Conservation (phyloP, 352 stramenopile genomes). For the Phytopythium sindhum region DNA sequence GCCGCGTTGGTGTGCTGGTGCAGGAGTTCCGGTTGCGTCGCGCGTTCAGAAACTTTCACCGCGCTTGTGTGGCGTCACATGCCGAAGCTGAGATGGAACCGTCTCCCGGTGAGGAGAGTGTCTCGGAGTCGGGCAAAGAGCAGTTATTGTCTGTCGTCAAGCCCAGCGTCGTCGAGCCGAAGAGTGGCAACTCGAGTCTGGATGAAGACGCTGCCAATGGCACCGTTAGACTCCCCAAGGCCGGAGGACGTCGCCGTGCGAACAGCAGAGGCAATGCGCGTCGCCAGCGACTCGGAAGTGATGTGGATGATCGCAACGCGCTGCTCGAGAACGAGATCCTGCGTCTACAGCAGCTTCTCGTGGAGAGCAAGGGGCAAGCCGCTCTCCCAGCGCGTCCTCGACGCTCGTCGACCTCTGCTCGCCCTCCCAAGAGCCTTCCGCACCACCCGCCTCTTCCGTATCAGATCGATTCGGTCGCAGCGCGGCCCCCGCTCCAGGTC, state of each 20-base stretch:
- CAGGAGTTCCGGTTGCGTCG: conserved; percentile 27
- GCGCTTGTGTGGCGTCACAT: conserved; percentile 18
- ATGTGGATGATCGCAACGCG: conserved; percentile 37
- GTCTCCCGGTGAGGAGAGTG: conserved; percentile 19
- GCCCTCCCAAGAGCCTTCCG: conserved; percentile 15
- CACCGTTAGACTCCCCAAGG: background rate
- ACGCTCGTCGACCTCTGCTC: conserved; percentile 17
- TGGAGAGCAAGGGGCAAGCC: conserved; percentile 37
- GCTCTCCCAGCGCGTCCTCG: conserved; percentile 9
- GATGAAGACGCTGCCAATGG: conserved; percentile 2
- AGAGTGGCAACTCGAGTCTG: conserved; percentile 1
- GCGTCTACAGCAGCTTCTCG: conserved; percentile 69
- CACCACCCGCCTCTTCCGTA: conserved; percentile 12
- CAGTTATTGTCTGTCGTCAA: background rate
- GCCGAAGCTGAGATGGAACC: conserved; percentile 26
- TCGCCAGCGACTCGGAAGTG: conserved; percentile 18
- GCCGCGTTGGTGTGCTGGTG: conserved; percentile 12
- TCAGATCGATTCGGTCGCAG: conserved; percentile 17
- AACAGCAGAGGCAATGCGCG: conserved; percentile 3
- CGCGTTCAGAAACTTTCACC: conserved; percentile 32
- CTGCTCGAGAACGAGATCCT: conserved; percentile 67
- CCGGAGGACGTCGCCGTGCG: background rate
- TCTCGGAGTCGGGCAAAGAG: conserved; percentile 9
- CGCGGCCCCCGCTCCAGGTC: conserved; percentile 11
- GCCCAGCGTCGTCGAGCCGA: background rate